phyloP scores from a whole-genome alignment of 2,329 filamentous ascomycete species.

The Xenosphaeropsis pyriputrescens region DNA sequence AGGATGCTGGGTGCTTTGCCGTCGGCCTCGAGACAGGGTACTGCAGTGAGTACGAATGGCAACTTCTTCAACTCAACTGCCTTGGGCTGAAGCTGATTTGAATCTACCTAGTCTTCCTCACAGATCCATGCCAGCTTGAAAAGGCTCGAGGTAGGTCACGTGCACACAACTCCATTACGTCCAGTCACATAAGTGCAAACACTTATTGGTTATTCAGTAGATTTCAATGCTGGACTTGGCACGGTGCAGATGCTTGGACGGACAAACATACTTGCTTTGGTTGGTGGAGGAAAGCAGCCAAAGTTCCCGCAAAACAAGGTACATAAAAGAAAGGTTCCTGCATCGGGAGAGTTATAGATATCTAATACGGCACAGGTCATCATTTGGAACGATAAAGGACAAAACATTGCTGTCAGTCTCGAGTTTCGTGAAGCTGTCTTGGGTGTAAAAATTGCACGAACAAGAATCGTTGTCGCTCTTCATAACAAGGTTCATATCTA shows the following conservation, averaged over 20 bases:
- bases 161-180: no score
- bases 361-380: slow-evolving; percentile 37
- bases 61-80: neutral
- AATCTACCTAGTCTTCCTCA: slow-evolving; percentile 46
- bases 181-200: neutral
- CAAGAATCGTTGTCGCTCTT: slow-evolving; percentile 66
- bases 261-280: slow-evolving; percentile 75
- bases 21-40: slow-evolving; percentile 79
- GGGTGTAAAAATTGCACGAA: slow-evolving; percentile 62
- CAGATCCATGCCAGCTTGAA: slow-evolving; percentile 57
- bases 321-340: neutral
- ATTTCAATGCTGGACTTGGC: slow-evolving; percentile 71
- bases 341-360: no score
- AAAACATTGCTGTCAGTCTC: slow-evolving; percentile 60
- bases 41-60: slow-evolving; percentile 42
- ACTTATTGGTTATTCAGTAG: slow-evolving; percentile 22
- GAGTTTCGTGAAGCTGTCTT: slow-evolving; percentile 70
- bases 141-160: slow-evolving; percentile 35
- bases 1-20: slow-evolving; percentile 71
- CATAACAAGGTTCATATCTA: slow-evolving; percentile 74
- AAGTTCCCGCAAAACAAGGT: slow-evolving; percentile 83
- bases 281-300: slow-evolving; percentile 74
- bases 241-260: slow-evolving; percentile 77
- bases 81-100: slow-evolving; percentile 4
- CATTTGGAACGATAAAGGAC: slow-evolving; percentile 82